These are phyloP conservation scores for Zasmidium angulare DNA, from an alignment of 2,329 filamentous ascomycete genomes.

Conservation along the genomic window DNA sequence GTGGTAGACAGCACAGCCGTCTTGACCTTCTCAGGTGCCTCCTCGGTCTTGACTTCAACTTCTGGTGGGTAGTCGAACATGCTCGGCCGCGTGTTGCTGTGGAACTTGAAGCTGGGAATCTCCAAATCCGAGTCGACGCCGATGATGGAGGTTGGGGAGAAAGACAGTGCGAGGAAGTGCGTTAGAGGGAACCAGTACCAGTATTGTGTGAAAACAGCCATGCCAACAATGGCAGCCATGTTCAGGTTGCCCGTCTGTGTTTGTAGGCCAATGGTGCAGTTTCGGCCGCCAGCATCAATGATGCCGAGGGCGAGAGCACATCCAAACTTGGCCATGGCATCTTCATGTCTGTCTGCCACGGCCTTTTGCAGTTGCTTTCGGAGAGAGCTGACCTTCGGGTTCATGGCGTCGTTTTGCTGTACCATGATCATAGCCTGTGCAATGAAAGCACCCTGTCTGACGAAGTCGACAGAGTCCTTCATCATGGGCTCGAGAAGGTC, in stretches of 20 bases:
- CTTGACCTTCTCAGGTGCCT: constrained; percentile 89
- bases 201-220: constrained; percentile 98
- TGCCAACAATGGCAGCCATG: constrained; percentile 96
- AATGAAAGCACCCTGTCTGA: constrained; percentile 93
- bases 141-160: constrained; percentile 95
- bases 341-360: constrained; percentile 89
- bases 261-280: constrained; percentile 96
- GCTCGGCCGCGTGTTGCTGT: constrained; percentile 90
- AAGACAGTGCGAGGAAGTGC: constrained; percentile 93
- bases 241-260: constrained; percentile 98
- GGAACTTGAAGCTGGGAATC: constrained; percentile 90
- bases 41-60: constrained; percentile 90
- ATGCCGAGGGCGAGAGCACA: constrained; percentile 92
- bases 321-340: constrained; percentile 99
- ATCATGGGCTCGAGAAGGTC: constrained; percentile 98
- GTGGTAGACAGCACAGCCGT: constrained; percentile 96
- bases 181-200: constrained; percentile 99
- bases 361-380: constrained; percentile 94
- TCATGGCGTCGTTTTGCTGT: constrained; percentile 99
- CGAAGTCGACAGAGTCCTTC: constrained; percentile 98
- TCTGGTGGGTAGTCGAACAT: constrained; percentile 98
- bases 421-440: constrained; percentile 96
- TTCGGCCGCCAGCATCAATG: constrained; percentile 94
- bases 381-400: constrained; percentile 88
- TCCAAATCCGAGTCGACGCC: constrained; percentile 91